Conservation (phyloP, 2,329 filamentous ascomycete genomes). For the Lachnellula occidentalis region DNA sequence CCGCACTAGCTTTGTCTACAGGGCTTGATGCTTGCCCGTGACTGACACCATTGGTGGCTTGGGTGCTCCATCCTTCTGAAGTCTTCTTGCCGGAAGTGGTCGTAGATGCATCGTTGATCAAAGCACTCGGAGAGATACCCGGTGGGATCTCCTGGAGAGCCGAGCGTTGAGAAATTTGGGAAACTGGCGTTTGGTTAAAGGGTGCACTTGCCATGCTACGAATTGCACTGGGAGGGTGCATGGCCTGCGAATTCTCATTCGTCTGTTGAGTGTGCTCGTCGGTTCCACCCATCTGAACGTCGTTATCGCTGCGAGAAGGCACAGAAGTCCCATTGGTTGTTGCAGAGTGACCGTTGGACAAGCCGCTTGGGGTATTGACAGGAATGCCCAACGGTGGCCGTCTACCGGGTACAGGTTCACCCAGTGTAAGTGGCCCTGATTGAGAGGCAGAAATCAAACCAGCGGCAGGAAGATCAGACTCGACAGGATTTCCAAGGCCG, state of each 20-base stretch:
- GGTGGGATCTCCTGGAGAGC: constrained; percentile 52
- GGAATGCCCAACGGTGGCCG: constrained; percentile 24
- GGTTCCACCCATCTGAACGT: constrained; percentile 53
- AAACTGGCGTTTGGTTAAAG: constrained; percentile 36
- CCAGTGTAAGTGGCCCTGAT: constrained; percentile 52
- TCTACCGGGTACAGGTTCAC: constrained; percentile 56
- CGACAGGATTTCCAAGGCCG: constrained; percentile 32
- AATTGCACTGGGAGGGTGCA: constrained; percentile 44
- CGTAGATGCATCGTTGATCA: constrained; percentile 81
- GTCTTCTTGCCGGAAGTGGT: constrained; percentile 81
- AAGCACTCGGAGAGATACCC: constrained; percentile 52
- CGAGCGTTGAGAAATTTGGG: constrained; percentile 56
- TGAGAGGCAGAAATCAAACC: constrained; percentile 36
- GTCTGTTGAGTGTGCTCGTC: constrained; percentile 33
- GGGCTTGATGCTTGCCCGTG: constrained; percentile 27
- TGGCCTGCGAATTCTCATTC: constrained; percentile 36
- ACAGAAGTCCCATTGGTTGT: constrained; percentile 52
- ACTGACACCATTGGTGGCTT: constrained; percentile 61
- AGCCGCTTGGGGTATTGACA: constrained; percentile 45
- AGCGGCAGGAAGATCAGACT: constrained; percentile 41
- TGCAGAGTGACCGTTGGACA: constrained; percentile 54
- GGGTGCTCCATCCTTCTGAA: constrained; percentile 62
- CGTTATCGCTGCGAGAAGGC: constrained; percentile 40
- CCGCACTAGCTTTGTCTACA: constrained; percentile 18
- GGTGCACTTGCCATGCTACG: constrained; percentile 38